Evolutionary conservation across 2,329 filamentous ascomycete species (phyloP).

Genomic region (Dactylellina haptotyla): DNA sequence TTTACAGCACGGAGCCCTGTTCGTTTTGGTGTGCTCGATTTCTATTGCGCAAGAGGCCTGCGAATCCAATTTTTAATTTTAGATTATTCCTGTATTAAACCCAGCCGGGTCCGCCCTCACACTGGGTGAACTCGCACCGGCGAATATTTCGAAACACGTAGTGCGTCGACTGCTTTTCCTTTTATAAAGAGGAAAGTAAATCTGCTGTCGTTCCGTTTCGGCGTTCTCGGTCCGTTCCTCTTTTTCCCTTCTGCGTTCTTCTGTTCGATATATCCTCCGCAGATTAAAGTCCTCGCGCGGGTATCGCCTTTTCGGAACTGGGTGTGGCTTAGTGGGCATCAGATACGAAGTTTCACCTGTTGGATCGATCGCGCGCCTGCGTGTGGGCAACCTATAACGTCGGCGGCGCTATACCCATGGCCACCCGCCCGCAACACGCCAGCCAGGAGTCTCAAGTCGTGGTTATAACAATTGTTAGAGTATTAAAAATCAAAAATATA

Average conservation of each 20-base stretch:
- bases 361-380: too few relatives aligned
- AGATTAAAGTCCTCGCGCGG: neutral
- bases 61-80: constrained; percentile 3
- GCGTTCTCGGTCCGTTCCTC: too few relatives aligned
- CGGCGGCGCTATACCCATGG: too few relatives aligned
- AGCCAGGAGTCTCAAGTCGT: too few relatives aligned
- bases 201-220: too few relatives aligned
- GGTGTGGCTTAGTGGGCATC: neutral
- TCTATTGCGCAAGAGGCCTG: neutral
- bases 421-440: too few relatives aligned
- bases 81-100: neutral
- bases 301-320: constrained; percentile 18
- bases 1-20: neutral
- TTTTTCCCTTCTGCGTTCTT: neutral
- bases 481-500: too few relatives aligned
- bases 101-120: too few relatives aligned
- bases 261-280: neutral
- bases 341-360: neutral
- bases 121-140: too few relatives aligned
- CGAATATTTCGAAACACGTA: too few relatives aligned
- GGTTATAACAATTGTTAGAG: too few relatives aligned
- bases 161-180: neutral
- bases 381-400: neutral
- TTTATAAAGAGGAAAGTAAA: neutral
- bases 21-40: neutral